Conservation (phyloP, 129 eudicot species). For the Flaveria sonorensis region DNA sequence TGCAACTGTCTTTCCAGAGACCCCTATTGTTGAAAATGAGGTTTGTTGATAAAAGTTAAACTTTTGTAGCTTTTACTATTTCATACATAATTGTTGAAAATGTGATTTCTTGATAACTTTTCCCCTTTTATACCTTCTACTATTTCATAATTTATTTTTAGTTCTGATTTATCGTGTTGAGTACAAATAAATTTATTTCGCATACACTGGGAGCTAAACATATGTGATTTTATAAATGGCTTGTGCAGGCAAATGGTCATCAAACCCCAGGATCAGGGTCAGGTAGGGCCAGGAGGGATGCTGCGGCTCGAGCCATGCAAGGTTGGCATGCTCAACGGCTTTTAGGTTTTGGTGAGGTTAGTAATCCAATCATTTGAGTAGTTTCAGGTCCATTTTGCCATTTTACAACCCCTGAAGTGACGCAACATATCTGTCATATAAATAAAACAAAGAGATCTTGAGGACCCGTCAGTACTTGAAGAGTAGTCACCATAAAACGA, state of each 20-base stretch:
- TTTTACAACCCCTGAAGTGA: not conserved
- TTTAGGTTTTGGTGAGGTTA: slow-evolving; percentile 70
- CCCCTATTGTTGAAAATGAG: slow-evolving; percentile 60
- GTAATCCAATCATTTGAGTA: slow-evolving; percentile 41
- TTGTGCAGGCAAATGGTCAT: slow-evolving; percentile 59
- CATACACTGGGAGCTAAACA: not conserved
- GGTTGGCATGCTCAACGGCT: slow-evolving; percentile 92
- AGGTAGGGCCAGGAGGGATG: slow-evolving; percentile 91
- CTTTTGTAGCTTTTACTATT: not conserved
- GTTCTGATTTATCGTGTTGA: not conserved
- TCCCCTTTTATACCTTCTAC: not conserved
- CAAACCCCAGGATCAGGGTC: slow-evolving; percentile 80
- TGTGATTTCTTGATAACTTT: slow-evolving; percentile 46
- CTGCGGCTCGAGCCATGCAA: slow-evolving; percentile 99
- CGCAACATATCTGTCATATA: not conserved
- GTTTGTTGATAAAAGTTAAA: slow-evolving; percentile 32
- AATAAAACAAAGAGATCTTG: not conserved
- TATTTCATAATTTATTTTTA: not conserved
- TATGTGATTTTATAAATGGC: slow-evolving; percentile 13
- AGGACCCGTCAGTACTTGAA: not conserved
- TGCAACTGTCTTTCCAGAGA: slow-evolving; percentile 51
- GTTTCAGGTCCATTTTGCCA: not conserved
- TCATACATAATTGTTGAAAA: slow-evolving; percentile 41
- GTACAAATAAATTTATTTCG: not conserved
- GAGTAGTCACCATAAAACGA: not conserved